Conservation (phyloP, 192 early-diverging fungal genomes). For the Podochytrium sp. region DNA sequence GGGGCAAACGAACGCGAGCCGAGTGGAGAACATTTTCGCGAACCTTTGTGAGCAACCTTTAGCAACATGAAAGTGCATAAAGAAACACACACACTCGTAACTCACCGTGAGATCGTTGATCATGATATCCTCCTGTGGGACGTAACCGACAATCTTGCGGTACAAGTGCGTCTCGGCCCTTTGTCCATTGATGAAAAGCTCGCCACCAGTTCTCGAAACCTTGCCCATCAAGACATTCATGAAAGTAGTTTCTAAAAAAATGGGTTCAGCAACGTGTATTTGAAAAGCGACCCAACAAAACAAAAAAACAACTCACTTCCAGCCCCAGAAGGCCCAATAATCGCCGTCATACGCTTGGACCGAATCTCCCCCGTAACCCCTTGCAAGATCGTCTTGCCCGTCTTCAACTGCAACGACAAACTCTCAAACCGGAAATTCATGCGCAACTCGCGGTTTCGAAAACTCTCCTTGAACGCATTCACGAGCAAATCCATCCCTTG, state of each 20-base stretch:
- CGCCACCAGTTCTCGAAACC: slow-evolving; percentile 39
- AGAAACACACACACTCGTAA: slow-evolving; percentile 49
- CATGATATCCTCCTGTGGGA: slow-evolving; percentile 53
- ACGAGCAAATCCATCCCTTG: slow-evolving; percentile 25
- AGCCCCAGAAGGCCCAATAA: slow-evolving; percentile 92
- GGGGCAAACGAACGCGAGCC: slow-evolving; percentile 35
- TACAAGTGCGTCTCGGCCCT: slow-evolving; percentile 39
- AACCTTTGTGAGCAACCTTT: slow-evolving; percentile 6
- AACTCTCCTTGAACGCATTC: slow-evolving; percentile 26
- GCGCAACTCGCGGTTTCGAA: slow-evolving; percentile 28
- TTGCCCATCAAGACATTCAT: slow-evolving; percentile 52
- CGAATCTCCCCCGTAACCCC: slow-evolving; percentile 73
- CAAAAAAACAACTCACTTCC: slow-evolving; percentile 52
- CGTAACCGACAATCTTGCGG: slow-evolving; percentile 53
- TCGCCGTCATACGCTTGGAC: slow-evolving; percentile 77
- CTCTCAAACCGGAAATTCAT: slow-evolving; percentile 49
- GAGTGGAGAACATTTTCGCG: slow-evolving; percentile 64
- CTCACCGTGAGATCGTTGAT: slow-evolving; percentile 52
- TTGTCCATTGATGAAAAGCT: slow-evolving; percentile 40
- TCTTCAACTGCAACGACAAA: slow-evolving; percentile 42
- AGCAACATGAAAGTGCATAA: neutral
- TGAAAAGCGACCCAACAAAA: neutral
- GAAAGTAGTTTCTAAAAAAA: slow-evolving; percentile 48
- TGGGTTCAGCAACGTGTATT: no score
- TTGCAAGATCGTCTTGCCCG: slow-evolving; percentile 66